These are phyloP conservation scores for Kodamaea nitidulidarum DNA, from an alignment of 805 yeast genomes.

Conservation along the genomic window DNA sequence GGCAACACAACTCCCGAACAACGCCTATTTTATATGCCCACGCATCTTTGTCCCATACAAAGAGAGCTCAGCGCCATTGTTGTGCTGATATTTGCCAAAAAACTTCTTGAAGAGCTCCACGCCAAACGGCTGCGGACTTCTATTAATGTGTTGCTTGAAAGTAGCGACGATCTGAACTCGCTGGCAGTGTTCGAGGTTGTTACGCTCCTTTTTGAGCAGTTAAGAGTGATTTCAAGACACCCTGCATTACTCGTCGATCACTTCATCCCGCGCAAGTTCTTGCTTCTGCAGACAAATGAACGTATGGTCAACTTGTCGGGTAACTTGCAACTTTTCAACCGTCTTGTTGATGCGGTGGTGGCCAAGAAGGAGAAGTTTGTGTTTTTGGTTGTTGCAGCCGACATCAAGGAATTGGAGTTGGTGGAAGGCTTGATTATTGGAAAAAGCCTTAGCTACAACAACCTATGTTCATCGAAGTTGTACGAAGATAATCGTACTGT, in stretches of 20 bases:
- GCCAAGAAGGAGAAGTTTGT: conserved; percentile 18
- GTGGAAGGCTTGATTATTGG: conserved; percentile 80
- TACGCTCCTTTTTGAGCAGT: conserved; percentile 42
- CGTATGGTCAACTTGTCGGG: conserved; percentile 52
- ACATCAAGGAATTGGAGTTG: conserved; percentile 67
- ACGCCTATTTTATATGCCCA: conserved; percentile 30
- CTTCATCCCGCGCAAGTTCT: conserved; percentile 65
- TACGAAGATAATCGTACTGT: conserved; percentile 37
- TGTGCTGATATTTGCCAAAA: conserved; percentile 26
- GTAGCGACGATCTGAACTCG: conserved; percentile 1
- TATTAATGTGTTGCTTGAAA: conserved; percentile 35
- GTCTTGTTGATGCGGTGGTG: conserved; percentile 32
- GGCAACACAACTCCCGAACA: conserved; percentile 13
- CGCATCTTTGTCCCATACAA: conserved; percentile 31
- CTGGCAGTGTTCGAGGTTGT: conserved; percentile 27
- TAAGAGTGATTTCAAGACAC: conserved; percentile 54
- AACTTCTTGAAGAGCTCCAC: conserved; percentile 21
- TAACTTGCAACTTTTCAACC: conserved; percentile 54
- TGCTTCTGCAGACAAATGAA: conserved; percentile 63
- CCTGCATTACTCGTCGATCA: conserved; percentile 74
- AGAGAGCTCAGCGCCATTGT: conserved; percentile 31
- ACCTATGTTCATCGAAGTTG: conserved; percentile 64
- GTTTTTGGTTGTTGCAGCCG: conserved; percentile 50
- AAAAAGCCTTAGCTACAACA: conserved; percentile 55
- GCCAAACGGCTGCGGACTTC: conserved; percentile 26